Evolutionary conservation across 2,329 filamentous ascomycete species (phyloP).

Genomic region (Sarocladium oryzae): DNA sequence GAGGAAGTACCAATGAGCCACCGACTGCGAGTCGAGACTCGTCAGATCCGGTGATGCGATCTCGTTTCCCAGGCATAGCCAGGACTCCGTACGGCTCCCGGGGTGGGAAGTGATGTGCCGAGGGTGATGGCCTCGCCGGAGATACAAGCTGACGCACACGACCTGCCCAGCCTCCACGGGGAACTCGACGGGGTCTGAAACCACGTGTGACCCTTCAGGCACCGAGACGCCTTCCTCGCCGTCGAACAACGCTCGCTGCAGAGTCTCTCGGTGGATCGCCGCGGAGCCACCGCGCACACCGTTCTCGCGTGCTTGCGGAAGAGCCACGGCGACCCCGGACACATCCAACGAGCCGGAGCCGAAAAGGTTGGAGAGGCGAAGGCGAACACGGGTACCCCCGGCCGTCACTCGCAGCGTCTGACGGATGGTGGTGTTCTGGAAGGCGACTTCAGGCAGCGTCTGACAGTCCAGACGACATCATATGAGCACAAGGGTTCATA

Average conservation of each 20-base stretch:
- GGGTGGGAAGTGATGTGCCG: slow-evolving; percentile 54
- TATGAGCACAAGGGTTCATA: too few relatives aligned
- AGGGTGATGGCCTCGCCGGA: slow-evolving; percentile 45
- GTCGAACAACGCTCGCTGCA: slow-evolving; percentile 48
- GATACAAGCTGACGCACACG: slow-evolving; percentile 50
- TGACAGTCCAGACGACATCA: slow-evolving; percentile 19
- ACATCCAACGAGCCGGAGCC: slow-evolving; percentile 51
- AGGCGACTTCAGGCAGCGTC: slow-evolving; percentile 46
- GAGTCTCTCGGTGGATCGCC: slow-evolving; percentile 38
- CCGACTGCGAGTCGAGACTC: slow-evolving; percentile 13
- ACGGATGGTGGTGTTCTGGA: slow-evolving; percentile 52
- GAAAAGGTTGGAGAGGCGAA: slow-evolving; percentile 57
- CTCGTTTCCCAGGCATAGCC: slow-evolving; percentile 45
- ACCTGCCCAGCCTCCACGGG: slow-evolving; percentile 39
- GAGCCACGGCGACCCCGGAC: slow-evolving; percentile 46
- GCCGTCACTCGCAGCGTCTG: slow-evolving; percentile 54
- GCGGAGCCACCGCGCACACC: slow-evolving; percentile 45
- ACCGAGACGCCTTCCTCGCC: slow-evolving; percentile 41
- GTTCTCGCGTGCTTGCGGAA: slow-evolving; percentile 28
- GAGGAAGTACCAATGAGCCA: slow-evolving; percentile 52
- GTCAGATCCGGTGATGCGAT: slow-evolving; percentile 34
- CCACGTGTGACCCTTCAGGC: slow-evolving; percentile 47
- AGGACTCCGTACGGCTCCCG: slow-evolving; percentile 52
- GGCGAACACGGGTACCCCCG: slow-evolving; percentile 44
- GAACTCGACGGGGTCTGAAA: slow-evolving; percentile 53